These are phyloP conservation scores for Sporothrix pallida DNA, from an alignment of 2,329 filamentous ascomycete genomes.

Conservation along the genomic window DNA sequence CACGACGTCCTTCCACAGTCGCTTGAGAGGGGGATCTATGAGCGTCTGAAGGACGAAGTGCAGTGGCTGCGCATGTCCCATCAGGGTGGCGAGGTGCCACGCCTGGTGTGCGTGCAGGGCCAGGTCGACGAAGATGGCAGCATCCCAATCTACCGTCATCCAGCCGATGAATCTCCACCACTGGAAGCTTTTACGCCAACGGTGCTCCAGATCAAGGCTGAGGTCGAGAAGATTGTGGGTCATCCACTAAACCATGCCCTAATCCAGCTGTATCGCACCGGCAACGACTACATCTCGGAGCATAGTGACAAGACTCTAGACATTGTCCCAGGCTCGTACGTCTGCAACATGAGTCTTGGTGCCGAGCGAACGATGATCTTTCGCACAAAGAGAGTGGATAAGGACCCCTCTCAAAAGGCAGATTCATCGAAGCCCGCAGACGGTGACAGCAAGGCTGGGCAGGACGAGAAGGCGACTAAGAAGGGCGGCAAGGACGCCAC, in stretches of 20 bases:
- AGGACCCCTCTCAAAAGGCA: constrained; percentile 45
- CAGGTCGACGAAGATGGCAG: constrained; percentile 69
- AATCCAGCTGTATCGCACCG: constrained; percentile 90
- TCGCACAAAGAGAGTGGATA: constrained; percentile 73
- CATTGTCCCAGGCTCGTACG: constrained; percentile 78
- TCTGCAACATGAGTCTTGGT: constrained; percentile 93
- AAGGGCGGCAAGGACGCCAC: constrained; percentile 20
- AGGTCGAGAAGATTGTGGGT: constrained; percentile 73
- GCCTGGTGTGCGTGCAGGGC: constrained; percentile 89
- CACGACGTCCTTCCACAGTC: constrained; percentile 68
- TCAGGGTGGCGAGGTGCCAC: constrained; percentile 86
- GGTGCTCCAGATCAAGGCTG: constrained; percentile 69
- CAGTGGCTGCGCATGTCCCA: constrained; percentile 93
- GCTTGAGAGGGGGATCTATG: constrained; percentile 67
- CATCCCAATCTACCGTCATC: constrained; percentile 92
- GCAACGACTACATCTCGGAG: constrained; percentile 91
- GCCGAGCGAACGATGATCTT: constrained; percentile 89
- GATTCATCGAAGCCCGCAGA: constrained; percentile 30
- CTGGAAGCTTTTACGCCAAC: constrained; percentile 76
- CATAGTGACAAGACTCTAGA: constrained; percentile 97
- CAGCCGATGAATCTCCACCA: constrained; percentile 83
- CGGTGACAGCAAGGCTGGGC: constrained; percentile 26
- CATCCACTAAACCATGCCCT: constrained; percentile 89
- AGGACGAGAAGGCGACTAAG: not conserved
- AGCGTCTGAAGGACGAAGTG: constrained; percentile 73